Base-by-base conservation (phyloP, 352 stramenopile genomes). In the Pythium chondricola region DNA sequence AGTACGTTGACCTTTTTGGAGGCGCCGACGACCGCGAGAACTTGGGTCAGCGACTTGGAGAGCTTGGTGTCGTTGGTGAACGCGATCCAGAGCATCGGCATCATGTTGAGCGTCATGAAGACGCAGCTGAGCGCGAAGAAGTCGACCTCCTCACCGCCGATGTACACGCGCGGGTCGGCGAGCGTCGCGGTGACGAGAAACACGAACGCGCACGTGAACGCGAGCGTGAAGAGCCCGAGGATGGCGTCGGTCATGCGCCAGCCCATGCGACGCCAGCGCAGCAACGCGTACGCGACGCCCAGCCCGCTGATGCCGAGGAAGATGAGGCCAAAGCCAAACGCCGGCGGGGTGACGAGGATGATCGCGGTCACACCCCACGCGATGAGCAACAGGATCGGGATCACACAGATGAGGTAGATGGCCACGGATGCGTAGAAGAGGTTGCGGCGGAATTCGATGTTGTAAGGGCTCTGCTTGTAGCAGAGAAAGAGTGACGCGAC, bases 1-100 rank as follows among this genome's bases (percentile, higher is more conserved):
- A 89, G 58, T 6, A 69, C 65, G 13, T 70, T 85, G 5, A 88
- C 71, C 48, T 91, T 93, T 48, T 93, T 91, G 16, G 69, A 74
- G 2, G 77, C 78, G 0, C 68, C 70, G 6, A 92, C 79, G 9
- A 84, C 73, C 5, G 80, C 72, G n/a, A 91, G 54, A 14, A 94
- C 79, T 40, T 92, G 77, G 3, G 76, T 66, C 31, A 94, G 69
- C 21, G 80, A 92, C 48, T 92, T 94, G 17, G 73, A 79, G 13
- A 94, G 56, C 63, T 94, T 88, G 6, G 70, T 66, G 54, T 96
- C 85, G 52, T 95, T 95, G 0, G 82, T 88, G 58, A 96, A 96
- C 6, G 80, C 82, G 31, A 96, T 75, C 74, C 82, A 94, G n/a
- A 96, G 77, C 59, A 96, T 84, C 7, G 84, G 81, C 66, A 93